Evolutionary conservation across 208 protist genomes (phyloP).

Genomic region (Crithidia mellificae): DNA sequence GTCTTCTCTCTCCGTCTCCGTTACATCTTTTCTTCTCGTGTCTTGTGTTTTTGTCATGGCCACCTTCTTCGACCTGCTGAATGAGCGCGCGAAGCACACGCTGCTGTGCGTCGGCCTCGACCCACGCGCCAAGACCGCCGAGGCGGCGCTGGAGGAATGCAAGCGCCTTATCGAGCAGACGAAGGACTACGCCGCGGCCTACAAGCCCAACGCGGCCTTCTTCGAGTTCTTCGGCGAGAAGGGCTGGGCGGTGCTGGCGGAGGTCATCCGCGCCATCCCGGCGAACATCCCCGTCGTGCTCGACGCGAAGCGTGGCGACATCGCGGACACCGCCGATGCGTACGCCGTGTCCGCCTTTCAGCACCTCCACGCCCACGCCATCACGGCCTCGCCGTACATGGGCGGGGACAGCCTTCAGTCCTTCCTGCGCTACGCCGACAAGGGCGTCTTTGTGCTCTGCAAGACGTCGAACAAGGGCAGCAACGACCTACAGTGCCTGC

Average conservation of each 20-base stretch:
- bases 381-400: conserved; percentile 90
- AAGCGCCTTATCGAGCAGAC: conserved; percentile 78
- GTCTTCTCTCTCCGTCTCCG: neutral
- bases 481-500: conserved; percentile 82
- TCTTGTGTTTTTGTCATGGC: conserved; percentile 6
- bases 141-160: conserved; percentile 68
- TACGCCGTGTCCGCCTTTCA: conserved; percentile 84
- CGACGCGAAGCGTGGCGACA: conserved; percentile 89
- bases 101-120: conserved; percentile 88
- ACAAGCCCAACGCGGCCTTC: conserved; percentile 91
- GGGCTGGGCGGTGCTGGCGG: conserved; percentile 68
- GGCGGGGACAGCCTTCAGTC: conserved; percentile 78
- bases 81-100: conserved; percentile 74
- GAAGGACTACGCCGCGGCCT: conserved; percentile 80
- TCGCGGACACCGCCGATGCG: conserved; percentile 83
- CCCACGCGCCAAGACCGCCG: conserved; percentile 70
- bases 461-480: conserved; percentile 91
- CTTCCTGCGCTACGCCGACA: conserved; percentile 76
- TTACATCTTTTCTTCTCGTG: neutral
- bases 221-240: conserved; percentile 81
- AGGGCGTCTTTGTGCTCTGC: conserved; percentile 86
- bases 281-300: conserved; percentile 82
- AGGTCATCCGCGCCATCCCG: conserved; percentile 71
- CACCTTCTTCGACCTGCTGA: conserved; percentile 86
- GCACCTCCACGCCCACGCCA: conserved; percentile 78